phyloP scores from a whole-genome alignment of 2,329 filamentous ascomycete species.

The Esteya vermicola region DNA sequence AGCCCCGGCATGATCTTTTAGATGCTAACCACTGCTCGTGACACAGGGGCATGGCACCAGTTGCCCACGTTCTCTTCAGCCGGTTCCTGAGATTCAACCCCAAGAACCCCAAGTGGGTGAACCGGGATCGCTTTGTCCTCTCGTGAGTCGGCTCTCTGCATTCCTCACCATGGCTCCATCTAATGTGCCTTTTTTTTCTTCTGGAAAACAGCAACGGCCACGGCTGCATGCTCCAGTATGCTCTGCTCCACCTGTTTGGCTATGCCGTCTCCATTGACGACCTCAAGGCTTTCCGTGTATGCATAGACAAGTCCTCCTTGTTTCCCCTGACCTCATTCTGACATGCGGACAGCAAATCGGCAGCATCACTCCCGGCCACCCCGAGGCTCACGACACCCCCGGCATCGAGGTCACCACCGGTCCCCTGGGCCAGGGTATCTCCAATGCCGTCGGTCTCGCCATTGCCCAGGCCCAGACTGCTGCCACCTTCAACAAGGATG shows the following conservation, averaged over 20 bases:
- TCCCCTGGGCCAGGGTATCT: constrained; percentile 92
- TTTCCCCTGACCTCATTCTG: neutral
- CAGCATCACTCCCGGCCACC: constrained; percentile 86
- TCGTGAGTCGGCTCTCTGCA: constrained; percentile 52
- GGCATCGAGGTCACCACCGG: constrained; percentile 97
- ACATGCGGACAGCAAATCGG: constrained; percentile 28
- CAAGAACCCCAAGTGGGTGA: constrained; percentile 94
- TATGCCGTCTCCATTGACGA: constrained; percentile 80
- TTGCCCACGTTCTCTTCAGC: constrained; percentile 95
- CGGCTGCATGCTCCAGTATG: constrained; percentile 99
- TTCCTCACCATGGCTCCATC: neutral
- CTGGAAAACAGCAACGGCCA: constrained; percentile 69
- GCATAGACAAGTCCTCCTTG: constrained; percentile 15
- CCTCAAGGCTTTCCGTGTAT: constrained; percentile 89
- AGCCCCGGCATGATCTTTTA: neutral
- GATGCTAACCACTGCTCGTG: constrained; percentile 12
- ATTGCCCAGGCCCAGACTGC: constrained; percentile 89
- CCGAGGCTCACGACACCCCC: constrained; percentile 90
- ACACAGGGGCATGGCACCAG: constrained; percentile 67
- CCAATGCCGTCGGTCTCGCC: constrained; percentile 94
- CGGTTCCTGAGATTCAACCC: constrained; percentile 99
- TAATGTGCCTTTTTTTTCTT: constrained; percentile 3
- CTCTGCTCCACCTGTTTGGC: constrained; percentile 91
- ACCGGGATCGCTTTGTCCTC: constrained; percentile 96
- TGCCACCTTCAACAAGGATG: constrained; percentile 92